These are phyloP conservation scores for Prunus armeniaca DNA, from an alignment of 306 rosid species.

Conservation along the genomic window DNA sequence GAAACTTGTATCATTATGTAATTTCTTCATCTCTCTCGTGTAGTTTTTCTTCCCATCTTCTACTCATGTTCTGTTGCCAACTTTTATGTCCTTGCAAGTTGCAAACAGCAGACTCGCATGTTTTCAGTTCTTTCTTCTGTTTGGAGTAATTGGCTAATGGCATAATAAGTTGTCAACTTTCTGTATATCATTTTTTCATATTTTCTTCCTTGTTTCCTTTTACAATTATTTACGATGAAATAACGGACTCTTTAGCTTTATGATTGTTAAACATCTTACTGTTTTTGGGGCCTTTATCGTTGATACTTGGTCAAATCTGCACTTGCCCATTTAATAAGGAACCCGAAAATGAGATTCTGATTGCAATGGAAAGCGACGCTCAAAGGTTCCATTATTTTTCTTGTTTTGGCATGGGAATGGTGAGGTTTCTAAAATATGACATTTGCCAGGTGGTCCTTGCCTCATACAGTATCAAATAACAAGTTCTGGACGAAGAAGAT, in stretches of 20 bases:
- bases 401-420: background rate
- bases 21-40: conserved; percentile 27
- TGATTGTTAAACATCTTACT: too few species aligned
- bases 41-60: conserved; percentile 4
- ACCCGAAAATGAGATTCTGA: background rate
- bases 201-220: background rate
- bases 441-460: background rate
- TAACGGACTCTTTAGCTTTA: too few species aligned
- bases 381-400: background rate
- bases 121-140: conserved; percentile 7
- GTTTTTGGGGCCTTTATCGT: too few species aligned
- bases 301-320: too few species aligned
- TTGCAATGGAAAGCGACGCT: background rate
- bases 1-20: conserved; percentile 31
- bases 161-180: background rate
- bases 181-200: background rate
- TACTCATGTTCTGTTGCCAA: too few species aligned
- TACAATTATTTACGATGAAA: background rate
- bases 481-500: background rate
- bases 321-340: too few species aligned
- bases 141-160: conserved; percentile 9
- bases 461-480: background rate
- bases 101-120: conserved; percentile 18
- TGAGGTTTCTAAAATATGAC: too few species aligned
- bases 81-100: conserved; percentile 4